phyloP scores from a whole-genome alignment of 805 yeast species.

The Wickerhamomyces bovis region DNA sequence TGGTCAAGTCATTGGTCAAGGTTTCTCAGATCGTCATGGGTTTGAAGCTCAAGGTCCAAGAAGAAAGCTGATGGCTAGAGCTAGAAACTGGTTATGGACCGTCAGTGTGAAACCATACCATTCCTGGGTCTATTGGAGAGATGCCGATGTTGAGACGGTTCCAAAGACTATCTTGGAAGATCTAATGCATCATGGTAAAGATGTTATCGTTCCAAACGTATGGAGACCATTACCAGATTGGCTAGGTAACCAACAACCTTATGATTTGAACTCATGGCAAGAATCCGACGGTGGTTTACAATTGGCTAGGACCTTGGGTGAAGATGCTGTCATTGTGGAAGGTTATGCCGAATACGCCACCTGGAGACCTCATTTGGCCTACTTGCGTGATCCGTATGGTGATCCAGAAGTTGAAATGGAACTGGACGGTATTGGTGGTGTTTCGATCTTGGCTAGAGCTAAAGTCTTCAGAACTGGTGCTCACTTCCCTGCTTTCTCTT shows the following conservation, averaged over 20 bases:
- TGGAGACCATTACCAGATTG: conserved; percentile 90
- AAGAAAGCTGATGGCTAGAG: conserved; percentile 91
- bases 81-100: conserved; percentile 89
- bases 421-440: conserved; percentile 97
- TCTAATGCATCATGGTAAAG: conserved; percentile 85
- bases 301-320: conserved; percentile 71
- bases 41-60: conserved; percentile 96
- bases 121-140: conserved; percentile 97
- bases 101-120: conserved; percentile 89
- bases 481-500: conserved; percentile 95
- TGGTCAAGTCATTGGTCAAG: conserved; percentile 91
- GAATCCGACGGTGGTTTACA: conserved; percentile 78
- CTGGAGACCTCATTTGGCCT: conserved; percentile 96
- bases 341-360: conserved; percentile 97
- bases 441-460: conserved; percentile 85
- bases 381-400: conserved; percentile 90
- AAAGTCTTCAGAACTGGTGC: conserved; percentile 84
- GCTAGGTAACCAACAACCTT: conserved; percentile 81
- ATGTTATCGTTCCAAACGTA: conserved; percentile 91
- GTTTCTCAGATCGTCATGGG: conserved; percentile 90
- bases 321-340: conserved; percentile 95
- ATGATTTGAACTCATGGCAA: conserved; percentile 81
- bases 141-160: conserved; percentile 89
- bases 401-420: conserved; percentile 92
- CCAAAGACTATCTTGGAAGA: conserved; percentile 87